Evolutionary conservation across 352 stramenopile genomes (phyloP), one percentile per base, ranked within the genome.

Genomic region (Phytophthora niederhauseri): DNA sequence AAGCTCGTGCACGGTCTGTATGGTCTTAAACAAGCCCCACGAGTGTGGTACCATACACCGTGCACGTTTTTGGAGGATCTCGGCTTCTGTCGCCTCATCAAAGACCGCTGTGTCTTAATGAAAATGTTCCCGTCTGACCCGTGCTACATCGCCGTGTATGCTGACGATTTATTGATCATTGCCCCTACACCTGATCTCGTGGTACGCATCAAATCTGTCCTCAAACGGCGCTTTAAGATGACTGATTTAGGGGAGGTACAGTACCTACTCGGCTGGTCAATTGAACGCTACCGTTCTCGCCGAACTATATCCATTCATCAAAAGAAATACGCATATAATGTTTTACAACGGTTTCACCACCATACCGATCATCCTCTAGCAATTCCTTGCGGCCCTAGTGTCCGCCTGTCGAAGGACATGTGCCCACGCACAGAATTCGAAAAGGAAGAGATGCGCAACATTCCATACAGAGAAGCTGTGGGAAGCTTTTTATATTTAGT

Each of bases 231-330:
- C 41, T 48, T 48, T 48, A 48, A 48, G 41, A 30, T 48, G 38
- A n/a, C 38, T 20, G 38, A 48, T 48, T 48, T 48, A 48, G 38
- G 15, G 15, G 34, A 41, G 34, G 34, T 41, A 41, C 34, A 11
- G 38, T 48, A 48, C 38, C 38, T n/a, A 22, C 38, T 48, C 38
- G 38, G 38, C 38, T 48, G 38, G 15, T 48, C 15, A 48, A 48
- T 48, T 8, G 38, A 20, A 48, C 38, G 12, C 11, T 20, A 48
- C 38, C 38, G 11, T 48, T 48, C 38, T 48, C 38, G 38, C 38
- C 38, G 38, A 48, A 48, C 38, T 48, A 48, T 48, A 48, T 48
- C 20, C 38, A 19, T 48, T 48, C 14, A 48, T 48, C 38, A 48
- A 48, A 48, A 48, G 38, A n/a, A 48, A 48, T 19, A 48, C 17